Base-by-base conservation (phyloP, 2,329 filamentous ascomycete genomes). In the Fusarium tupiense region DNA sequence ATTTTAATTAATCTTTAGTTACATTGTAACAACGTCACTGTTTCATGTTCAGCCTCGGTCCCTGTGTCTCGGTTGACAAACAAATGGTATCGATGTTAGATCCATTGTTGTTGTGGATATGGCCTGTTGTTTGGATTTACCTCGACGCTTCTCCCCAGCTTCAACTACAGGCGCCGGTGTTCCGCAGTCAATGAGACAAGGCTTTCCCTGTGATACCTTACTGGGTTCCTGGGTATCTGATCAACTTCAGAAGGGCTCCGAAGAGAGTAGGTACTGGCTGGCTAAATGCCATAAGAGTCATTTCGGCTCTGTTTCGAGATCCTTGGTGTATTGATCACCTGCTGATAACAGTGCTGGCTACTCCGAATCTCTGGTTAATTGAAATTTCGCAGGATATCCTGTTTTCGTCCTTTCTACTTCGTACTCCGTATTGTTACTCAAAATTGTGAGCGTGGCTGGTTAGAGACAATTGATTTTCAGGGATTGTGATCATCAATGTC, bases 241-340 rank as follows among this genome's bases (percentile, higher is more conserved):
- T 66, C 50, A 50, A 44, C 46, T 69, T 47, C n/a, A 44, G 33
- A 29, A 57, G n/a, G 24, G 8, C 35, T 56, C 35, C 24, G 20
- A n/a, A 31, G 62, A 56, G 38, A 41, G 35, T 13, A 31, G 66
- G 52, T 44, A 56, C 37, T 44, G 64, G 41, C 47, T 49, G 41
- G 35, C 26, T 44, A 43, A n/a, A 57, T 53, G 33, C 47, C 50
- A 64, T 53, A 31, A 40, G 37, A n/a, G 56, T 72, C 62, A 74
- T 76, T 59, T 74, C 72, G 72, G 64, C 53, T 74, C 33, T 41
- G 72, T 67, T 73, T 75, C 65, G 47, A 62, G 54, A 64, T 62
- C 58, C 54, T 46, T 46, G 59, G 47, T 52, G 33, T 24, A 24
- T 52, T 53, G 19, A 50, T 53, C 52, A 64, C 47, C 46, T 35